phyloP scores from a whole-genome alignment of 495 filamentous ascomycete genomes.

The Hyaloscypha bicolor region DNA sequence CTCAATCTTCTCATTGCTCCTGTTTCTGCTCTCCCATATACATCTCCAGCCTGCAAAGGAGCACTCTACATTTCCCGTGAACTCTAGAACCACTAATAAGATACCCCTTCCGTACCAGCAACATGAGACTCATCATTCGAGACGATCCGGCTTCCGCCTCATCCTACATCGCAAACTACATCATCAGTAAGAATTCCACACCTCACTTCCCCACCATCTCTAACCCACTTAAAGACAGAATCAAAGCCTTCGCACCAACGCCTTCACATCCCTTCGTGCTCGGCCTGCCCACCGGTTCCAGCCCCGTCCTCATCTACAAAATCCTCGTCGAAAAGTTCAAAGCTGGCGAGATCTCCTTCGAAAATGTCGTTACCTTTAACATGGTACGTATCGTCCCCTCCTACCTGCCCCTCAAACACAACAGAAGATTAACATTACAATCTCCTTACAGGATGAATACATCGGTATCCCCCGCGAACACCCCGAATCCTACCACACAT shows the following conservation, averaged over 20 bases:
- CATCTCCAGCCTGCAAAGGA: conserved; percentile 4
- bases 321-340: conserved; percentile 75
- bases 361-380: conserved; percentile 88
- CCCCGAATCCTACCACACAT: conserved; percentile 82
- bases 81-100: background rate
- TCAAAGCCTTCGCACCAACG: conserved; percentile 72
- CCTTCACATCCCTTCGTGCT: conserved; percentile 76
- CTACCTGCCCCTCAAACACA: conserved; percentile 13
- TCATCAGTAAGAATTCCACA: conserved; percentile 59
- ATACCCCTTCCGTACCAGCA: conserved; percentile 19
- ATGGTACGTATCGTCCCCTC: conserved; percentile 60
- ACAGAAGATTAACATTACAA: background rate
- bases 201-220: background rate
- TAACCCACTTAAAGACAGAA: conserved; percentile 50
- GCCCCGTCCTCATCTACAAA: conserved; percentile 77
- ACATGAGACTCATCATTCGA: conserved; percentile 84
- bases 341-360: conserved; percentile 78
- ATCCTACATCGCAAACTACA: conserved; percentile 79
- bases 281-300: conserved; percentile 81
- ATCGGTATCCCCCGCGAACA: conserved; percentile 80
- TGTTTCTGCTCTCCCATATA: background rate
- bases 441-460: conserved; percentile 71
- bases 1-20: conserved; percentile 4
- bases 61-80: background rate
- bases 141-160: conserved; percentile 67